phyloP scores from a whole-genome alignment of 2,329 filamentous ascomycete genomes.

The Knoxdaviesia proteae region DNA sequence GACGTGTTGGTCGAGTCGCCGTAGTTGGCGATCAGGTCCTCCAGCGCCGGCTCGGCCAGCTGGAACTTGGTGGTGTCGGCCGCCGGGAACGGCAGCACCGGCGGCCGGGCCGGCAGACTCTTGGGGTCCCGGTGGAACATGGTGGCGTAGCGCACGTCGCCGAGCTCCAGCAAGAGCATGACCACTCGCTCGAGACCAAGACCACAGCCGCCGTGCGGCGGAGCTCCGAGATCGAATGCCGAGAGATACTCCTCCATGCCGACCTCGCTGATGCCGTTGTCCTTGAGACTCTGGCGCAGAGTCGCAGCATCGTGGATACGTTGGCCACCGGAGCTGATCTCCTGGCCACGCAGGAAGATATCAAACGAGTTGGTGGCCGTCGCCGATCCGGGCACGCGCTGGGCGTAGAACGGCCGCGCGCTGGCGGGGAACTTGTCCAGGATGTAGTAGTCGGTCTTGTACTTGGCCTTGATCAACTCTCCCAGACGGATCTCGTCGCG shows the following conservation, averaged over 20 bases:
- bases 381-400: conserved; percentile 55
- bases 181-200: conserved; percentile 78
- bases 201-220: conserved; percentile 76
- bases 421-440: conserved; percentile 79
- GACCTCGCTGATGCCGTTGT: conserved; percentile 54
- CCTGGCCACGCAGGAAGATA: conserved; percentile 82
- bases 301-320: conserved; percentile 67
- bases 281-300: conserved; percentile 57
- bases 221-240: conserved; percentile 72
- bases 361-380: conserved; percentile 80
- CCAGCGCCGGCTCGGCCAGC: conserved; percentile 42
- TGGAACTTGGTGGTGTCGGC: conserved; percentile 46
- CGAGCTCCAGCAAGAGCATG: conserved; percentile 67
- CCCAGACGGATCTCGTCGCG: conserved; percentile 75
- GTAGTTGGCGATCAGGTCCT: conserved; percentile 85
- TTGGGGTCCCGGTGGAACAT: conserved; percentile 78
- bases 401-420: conserved; percentile 79
- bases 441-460: conserved; percentile 77
- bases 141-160: conserved; percentile 75
- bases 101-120: conserved; percentile 50
- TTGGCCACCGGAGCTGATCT: conserved; percentile 81
- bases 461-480: conserved; percentile 67
- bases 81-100: conserved; percentile 63
- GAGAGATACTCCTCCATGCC: conserved; percentile 80
- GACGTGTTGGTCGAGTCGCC: conserved; percentile 87